Evolutionary conservation across 2,329 filamentous ascomycete species (phyloP), one percentile per base, ranked within the genome.

Genomic region (Alternaria panax): DNA sequence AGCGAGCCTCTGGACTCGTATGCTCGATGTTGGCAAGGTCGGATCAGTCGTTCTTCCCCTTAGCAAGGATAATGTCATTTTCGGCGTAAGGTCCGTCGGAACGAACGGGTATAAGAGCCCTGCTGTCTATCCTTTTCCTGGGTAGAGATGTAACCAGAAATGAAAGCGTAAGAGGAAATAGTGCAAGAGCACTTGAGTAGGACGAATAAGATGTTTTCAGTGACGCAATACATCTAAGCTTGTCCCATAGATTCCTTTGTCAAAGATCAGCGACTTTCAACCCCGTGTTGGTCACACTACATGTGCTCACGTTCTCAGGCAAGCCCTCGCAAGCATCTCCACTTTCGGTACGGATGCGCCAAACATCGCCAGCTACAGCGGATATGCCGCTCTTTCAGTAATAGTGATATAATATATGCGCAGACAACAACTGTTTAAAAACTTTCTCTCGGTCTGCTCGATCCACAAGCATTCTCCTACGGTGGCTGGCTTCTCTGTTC

Each of bases 21-120:
- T 78, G 24, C 58, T 84, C 2, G 77, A 81, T 66, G 84, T 87
- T 4, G 85, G 85, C 0, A 76, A 81, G 24, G 81, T 81, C 4
- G 76, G 77, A 0, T 77, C 70, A 40, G 81, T 79, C 5, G 83
- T 79, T 5, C 72, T 88, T 16, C 70, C 79, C 2, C 68, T 87
- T 62, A 84, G 81, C 55, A 87, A 87, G 74, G 86, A 88, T 61
- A 85, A 86, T 73, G 82, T 85, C 12, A 80, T 85, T 24, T 86
- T 87, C 74, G 85, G 86, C 0, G 78, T 87, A 0, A 75, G 85
- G 62, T 79, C 83, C 20, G 82, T 85, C 5, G 82, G 82, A 0
- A 77, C 65, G 59, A 82, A 84, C 69, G 84, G 84, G n/a, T 82
- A 80, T 56, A 84, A 80, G 73, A 83, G 81, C 68, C 82, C 82